A percentile compares a stretch with the other conserved stretches of the same genome.
phyloP scores from a whole-genome alignment of 306 rosid species.

The Cajanus cajan region DNA sequence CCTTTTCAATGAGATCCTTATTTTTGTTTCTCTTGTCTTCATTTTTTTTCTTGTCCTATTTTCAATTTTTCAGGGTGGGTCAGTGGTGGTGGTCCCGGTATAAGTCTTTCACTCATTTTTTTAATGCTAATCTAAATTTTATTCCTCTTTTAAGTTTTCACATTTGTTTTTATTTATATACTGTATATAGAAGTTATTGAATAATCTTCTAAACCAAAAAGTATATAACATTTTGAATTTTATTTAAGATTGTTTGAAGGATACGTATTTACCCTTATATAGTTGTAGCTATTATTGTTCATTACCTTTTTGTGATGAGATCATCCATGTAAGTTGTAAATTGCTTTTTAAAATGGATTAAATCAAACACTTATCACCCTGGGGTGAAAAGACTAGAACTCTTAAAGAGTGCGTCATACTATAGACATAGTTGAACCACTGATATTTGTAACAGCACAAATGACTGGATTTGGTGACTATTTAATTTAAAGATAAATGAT shows the following conservation, averaged over 20 bases:
- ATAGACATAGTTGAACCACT: background rate
- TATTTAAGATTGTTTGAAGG: background rate
- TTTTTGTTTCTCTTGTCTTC: slow-evolving; percentile 1
- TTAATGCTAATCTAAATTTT: background rate
- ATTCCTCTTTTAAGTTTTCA: slow-evolving; percentile 1
- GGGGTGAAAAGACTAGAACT: background rate
- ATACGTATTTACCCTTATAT: background rate
- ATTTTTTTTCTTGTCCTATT: background rate
- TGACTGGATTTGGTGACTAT: background rate
- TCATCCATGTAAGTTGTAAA: background rate
- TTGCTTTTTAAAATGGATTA: background rate
- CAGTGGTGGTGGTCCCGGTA: background rate
- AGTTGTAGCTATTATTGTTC: background rate
- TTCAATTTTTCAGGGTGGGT: background rate
- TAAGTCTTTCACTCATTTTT: background rate
- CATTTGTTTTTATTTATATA: background rate
- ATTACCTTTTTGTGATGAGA: background rate
- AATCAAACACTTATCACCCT: background rate
- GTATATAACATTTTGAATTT: background rate
- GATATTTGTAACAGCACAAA: background rate
- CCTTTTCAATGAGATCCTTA: slow-evolving; percentile 16
- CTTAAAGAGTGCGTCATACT: background rate
- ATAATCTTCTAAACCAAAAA: background rate
- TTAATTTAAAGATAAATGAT: background rate
- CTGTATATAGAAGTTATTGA: background rate